Percentiles rank a stretch among this genome's conserved stretches.
Conservation (phyloP, 2,329 filamentous ascomycete species). For the Fusarium succisae region DNA sequence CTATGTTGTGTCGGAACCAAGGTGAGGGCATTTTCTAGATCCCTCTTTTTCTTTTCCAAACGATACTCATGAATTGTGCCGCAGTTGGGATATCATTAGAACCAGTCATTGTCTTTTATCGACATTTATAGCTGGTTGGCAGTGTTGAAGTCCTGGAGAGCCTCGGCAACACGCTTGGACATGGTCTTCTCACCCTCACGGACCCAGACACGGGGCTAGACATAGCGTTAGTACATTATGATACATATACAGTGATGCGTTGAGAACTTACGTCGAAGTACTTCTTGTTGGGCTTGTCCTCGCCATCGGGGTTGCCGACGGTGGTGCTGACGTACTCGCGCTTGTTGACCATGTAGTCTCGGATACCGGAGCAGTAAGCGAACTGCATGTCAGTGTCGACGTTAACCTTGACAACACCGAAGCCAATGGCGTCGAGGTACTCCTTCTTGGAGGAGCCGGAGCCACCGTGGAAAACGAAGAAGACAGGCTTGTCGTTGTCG, state of each 20-base stretch:
- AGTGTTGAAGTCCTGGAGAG: constrained; percentile 88
- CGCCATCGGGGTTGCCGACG: constrained; percentile 95
- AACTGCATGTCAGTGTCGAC: constrained; percentile 98
- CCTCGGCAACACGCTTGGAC: constrained; percentile 80
- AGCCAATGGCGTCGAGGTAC: constrained; percentile 86
- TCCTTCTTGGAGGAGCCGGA: constrained; percentile 91
- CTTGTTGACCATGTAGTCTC: constrained; percentile 93
- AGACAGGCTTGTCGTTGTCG: constrained; percentile 88
- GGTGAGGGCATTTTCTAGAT: constrained; percentile 1
- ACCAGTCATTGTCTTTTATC: constrained; percentile 1
- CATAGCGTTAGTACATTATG: background rate
- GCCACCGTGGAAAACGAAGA: constrained; percentile 99
- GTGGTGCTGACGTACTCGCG: constrained; percentile 90
- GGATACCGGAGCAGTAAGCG: constrained; percentile 90
- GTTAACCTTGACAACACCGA: constrained; percentile 99
- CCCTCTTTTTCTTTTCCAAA: constrained; percentile 28
- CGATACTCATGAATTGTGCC: constrained; percentile 23
- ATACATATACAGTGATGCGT: background rate
- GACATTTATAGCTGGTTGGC: constrained; percentile 47
- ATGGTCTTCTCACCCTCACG: constrained; percentile 98
- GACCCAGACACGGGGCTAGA: constrained; percentile 89
- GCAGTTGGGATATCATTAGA: constrained; percentile 32
- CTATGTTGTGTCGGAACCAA: constrained; percentile 25
- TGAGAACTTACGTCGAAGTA: constrained; percentile 68
- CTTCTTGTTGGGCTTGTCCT: constrained; percentile 99